These are phyloP conservation scores for Aechmea fasciata DNA, from an alignment of 176 grass and related monocot genomes.

Conservation along the genomic window DNA sequence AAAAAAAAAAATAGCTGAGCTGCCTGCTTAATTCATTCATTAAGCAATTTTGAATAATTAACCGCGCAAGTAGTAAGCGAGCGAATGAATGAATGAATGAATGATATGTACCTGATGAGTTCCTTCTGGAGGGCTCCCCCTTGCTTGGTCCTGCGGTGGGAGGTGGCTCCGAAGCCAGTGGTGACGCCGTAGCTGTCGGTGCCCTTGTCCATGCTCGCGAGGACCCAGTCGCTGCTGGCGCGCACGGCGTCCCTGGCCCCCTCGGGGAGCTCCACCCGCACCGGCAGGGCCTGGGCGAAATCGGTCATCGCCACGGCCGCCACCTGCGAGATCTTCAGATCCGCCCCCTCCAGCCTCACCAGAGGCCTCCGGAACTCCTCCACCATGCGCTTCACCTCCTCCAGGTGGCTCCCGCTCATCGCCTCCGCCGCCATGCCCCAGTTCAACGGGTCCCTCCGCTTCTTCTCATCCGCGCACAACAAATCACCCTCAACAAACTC, in stretches of 20 bases:
- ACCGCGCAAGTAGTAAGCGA: no score
- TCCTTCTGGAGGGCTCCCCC: constrained; percentile 63
- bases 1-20: no score
- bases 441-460: constrained; percentile 31
- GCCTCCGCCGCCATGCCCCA: constrained; percentile 53
- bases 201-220: constrained; percentile 53
- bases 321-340: constrained; percentile 57
- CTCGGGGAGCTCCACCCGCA: constrained; percentile 52
- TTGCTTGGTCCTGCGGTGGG: constrained; percentile 63
- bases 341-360: constrained; percentile 60
- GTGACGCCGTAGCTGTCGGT: constrained; percentile 78
- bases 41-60: no score
- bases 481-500: background rate
- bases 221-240: constrained; percentile 72
- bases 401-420: constrained; percentile 56
- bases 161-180: constrained; percentile 74
- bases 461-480: background rate
- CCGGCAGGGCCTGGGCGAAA: background rate
- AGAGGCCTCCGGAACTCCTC: constrained; percentile 40
- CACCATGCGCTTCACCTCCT: constrained; percentile 77
- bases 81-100: background rate
- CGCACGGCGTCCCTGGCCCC: constrained; percentile 45
- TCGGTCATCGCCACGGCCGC: constrained; percentile 1
- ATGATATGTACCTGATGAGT: constrained; percentile 44
- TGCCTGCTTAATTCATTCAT: no score